A percentile compares a stretch with the other conserved stretches of the same genome.
Conservation (phyloP, 495 filamentous ascomycete species). For the Talaromyces trachyspermus region DNA sequence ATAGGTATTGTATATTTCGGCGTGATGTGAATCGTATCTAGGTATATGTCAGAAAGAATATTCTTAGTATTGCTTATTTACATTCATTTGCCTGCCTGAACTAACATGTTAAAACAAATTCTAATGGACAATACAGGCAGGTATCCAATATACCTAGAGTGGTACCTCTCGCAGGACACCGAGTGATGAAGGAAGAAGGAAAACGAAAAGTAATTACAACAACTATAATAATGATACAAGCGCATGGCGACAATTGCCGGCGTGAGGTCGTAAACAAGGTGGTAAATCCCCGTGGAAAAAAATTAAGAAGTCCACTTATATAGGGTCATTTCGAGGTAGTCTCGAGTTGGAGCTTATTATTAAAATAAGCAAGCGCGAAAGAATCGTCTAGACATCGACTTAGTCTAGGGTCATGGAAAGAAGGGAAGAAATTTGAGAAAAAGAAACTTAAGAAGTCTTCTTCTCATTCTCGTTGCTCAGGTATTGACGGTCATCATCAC, state of each 20-base stretch:
- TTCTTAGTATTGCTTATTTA: no score
- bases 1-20: no score
- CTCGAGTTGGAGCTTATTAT: no score
- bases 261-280: slow-evolving; percentile 2
- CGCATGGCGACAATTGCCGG: not conserved
- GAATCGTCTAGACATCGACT: no score
- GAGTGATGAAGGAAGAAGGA: not conserved
- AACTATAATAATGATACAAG: not conserved
- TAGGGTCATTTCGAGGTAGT: not conserved
- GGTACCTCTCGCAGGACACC: not conserved
- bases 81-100: no score
- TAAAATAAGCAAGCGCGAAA: no score
- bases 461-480: slow-evolving; percentile 34
- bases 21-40: no score
- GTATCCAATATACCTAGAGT: no score
- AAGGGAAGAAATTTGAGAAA: not conserved
- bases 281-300: not conserved
- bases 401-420: not conserved
- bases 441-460: slow-evolving; percentile 21
- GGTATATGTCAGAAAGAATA: no score
- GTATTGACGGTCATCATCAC: slow-evolving; percentile 76
- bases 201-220: not conserved
- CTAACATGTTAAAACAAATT: no score
- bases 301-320: not conserved
- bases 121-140: no score